These are phyloP conservation scores for Diversispora epigaea DNA, from an alignment of 192 early-diverging fungal species.

Conservation along the genomic window DNA sequence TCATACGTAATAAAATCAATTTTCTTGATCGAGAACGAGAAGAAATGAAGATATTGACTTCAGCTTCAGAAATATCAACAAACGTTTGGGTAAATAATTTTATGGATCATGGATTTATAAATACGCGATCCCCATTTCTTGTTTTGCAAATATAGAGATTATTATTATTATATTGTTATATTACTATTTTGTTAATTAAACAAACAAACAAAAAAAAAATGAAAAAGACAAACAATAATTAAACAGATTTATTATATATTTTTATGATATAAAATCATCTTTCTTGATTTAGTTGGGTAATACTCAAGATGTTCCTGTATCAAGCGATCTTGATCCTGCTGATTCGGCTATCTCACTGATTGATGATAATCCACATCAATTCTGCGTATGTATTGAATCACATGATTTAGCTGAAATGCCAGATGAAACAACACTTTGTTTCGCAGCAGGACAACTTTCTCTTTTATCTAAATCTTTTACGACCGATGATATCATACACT, in stretches of 20 bases:
- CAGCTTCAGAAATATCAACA: slow-evolving; percentile 46
- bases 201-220: neutral
- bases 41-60: slow-evolving; percentile 51
- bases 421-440: slow-evolving; percentile 33
- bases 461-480: neutral
- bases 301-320: slow-evolving; percentile 46
- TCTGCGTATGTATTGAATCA: slow-evolving; percentile 50
- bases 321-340: slow-evolving; percentile 21
- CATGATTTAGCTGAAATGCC: slow-evolving; percentile 52
- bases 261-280: neutral
- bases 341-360: slow-evolving; percentile 32
- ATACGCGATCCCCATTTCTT: neutral
- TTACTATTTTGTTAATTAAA: neutral
- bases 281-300: slow-evolving; percentile 38
- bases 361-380: slow-evolving; percentile 42
- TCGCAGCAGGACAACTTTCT: slow-evolving; percentile 36
- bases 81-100: slow-evolving; percentile 51
- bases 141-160: neutral
- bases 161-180: neutral
- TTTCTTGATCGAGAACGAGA: slow-evolving; percentile 53
- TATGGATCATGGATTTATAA: neutral
- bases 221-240: too few relatives aligned
- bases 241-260: neutral
- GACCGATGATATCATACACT: slow-evolving; percentile 36
- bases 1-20: slow-evolving; percentile 44